Base-by-base conservation (phyloP, 345 rosid species). In the Combretum micranthum region DNA sequence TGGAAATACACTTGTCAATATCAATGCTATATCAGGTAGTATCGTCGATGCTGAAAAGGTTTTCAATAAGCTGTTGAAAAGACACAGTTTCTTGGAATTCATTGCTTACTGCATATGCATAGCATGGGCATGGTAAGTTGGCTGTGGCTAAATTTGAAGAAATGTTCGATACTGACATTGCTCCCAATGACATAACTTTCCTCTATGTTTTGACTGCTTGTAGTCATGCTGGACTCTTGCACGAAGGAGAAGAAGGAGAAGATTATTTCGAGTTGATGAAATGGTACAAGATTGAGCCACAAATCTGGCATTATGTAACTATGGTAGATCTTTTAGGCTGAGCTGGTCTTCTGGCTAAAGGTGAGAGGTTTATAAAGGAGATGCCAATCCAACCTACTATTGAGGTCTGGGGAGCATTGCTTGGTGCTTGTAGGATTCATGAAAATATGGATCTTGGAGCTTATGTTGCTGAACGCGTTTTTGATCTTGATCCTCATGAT, bases 281-380 rank as follows among this genome's bases (percentile, higher is more conserved):
- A 68, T 73, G 57, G 43, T 71, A 79, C 22, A 69, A 68, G n/a
- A 45, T 80, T 26, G 64, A 69, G 32, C 87, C 86, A 12, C 43
- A 63, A 50, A 53, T 75, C 23, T 62, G 65, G 64, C 87, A 79
- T 58, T 75, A 77, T 13, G 84, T 74, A 55, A 71, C 84, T 0
- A 44, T 83, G 48, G 87, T 86, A 21, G 89, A 80, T 75, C 89
- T 86, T 73, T 74, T 78, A 50, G 89, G 89, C 23, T 87, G 85
- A 25, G 82, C 83, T 0, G 89, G 87, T 50, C 71, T 56, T 50
- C 69, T 85, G 52, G 76, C 73, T 50, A 73, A 13, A 60, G 87
- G 82, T 8, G 44, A 64, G 43, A 70, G 57, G 47, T 86, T 81
- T 55, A 77, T 83, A 57, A 62, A 45, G 63, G 77, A 73, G 23